Percentiles rank a stretch among this genome's conserved stretches.
Evolutionary conservation across 2,329 filamentous ascomycete species (phyloP).

Genomic region (Scytalidium lignicola): DNA sequence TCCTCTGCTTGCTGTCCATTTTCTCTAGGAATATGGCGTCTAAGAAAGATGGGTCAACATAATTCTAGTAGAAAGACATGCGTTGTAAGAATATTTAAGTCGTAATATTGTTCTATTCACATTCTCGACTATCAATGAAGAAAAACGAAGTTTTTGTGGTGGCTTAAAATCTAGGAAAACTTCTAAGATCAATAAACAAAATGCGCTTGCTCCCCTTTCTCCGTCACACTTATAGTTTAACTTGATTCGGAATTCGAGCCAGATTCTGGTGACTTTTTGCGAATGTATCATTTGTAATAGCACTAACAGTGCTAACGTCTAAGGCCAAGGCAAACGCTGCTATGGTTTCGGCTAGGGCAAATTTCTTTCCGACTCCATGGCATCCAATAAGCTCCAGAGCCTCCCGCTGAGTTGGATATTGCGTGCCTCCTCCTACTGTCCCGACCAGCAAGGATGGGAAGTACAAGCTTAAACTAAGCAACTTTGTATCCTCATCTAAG

Average conservation of each 20-base stretch:
- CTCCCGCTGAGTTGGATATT: conserved; percentile 21
- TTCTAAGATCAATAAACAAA: no score
- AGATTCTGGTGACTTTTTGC: conserved; percentile 18
- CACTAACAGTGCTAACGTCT: conserved; percentile 20
- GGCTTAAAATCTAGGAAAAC: no score
- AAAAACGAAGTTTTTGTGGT: no score
- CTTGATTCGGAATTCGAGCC: conserved; percentile 1
- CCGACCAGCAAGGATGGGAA: conserved; percentile 25
- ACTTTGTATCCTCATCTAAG: conserved; percentile 14
- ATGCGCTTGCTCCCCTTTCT: no score
- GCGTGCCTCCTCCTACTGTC: conserved; percentile 21
- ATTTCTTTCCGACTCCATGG: conserved; percentile 17
- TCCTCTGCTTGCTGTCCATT: no score
- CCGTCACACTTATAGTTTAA: not conserved
- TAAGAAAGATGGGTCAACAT: no score
- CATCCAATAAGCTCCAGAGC: conserved; percentile 20
- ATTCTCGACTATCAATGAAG: no score
- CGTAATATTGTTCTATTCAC: no score
- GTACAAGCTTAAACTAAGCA: conserved; percentile 19
- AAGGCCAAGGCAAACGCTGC: conserved; percentile 23
- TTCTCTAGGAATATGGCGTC: no score
- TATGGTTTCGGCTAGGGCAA: conserved; percentile 21
- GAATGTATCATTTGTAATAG: conserved; percentile 18
- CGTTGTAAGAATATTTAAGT: no score
- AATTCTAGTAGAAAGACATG: no score